Evolutionary conservation across 352 stramenopile species (phyloP), one percentile per base, ranked within the genome.

Genomic region (Pythium sukuiense): DNA sequence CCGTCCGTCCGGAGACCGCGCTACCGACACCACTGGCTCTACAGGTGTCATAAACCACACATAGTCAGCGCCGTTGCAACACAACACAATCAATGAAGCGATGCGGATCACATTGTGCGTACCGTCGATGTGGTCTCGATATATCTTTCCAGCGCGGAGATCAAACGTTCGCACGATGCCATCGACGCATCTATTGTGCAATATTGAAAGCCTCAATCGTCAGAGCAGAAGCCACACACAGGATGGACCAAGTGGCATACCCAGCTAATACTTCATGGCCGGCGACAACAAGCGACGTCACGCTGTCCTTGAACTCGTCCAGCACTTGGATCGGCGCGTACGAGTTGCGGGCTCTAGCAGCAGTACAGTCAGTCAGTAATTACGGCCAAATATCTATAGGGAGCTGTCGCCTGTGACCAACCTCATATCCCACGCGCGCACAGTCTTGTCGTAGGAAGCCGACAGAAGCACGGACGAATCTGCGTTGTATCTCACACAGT

Each of bases 281-380:
- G 0, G 83, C 84, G 14, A 96, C 71, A 4, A 88, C 72, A 27
- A 97, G 80, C 30, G 79, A 89, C 14, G 89, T 97, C 63, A 96
- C 87, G 63, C 89, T 96, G 72, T 97, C 89, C 50, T 85, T 92
- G 58, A 94, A 96, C 54, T 94, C 83, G 57, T 95, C 85, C 29
- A 97, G 66, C 30, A 90, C 72, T 73, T 97, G 89, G 57, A 97
- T 96, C 24, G 89, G 88, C 14, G 63, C 67, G 61, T 83, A 92
- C 1, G 85, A 67, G 53, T 92, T 93, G 2, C 85, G 80, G 67
- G 85, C 83, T 68, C 86, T 90, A 45, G 5, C 37, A n/a, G n/a
- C n/a, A n/a, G n/a, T n/a, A n/a, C n/a, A n/a, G n/a, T n/a, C n/a
- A n/a, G n/a, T n/a, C n/a, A n/a, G n/a, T n/a, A n/a, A n/a, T n/a